Base-by-base conservation (phyloP, 139 green algal genomes). In the Gonium pectorale region DNA sequence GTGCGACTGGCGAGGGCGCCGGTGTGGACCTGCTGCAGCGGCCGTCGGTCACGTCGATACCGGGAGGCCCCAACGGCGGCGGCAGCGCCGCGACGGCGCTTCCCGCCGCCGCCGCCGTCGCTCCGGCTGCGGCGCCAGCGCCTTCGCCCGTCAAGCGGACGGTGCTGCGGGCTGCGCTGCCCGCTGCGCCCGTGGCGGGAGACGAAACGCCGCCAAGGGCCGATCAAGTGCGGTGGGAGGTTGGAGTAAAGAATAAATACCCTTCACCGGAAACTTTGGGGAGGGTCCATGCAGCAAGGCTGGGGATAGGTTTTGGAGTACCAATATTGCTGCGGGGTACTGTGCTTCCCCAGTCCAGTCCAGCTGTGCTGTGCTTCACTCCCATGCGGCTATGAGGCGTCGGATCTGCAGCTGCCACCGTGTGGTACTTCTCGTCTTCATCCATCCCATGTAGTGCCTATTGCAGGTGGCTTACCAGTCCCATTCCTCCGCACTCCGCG, bases 91-190 rank as follows among this genome's bases (percentile, higher is more conserved):
- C 43, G 71, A 51, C 71, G 46, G 27, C 71, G 49, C 9, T 70
- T 52, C 33, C 5, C 35, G 41, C 44, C 33, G 56, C 60, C 41
- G 11, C 66, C 3, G 41, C 52, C 3, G 82, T 19, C 17, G 71
- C 33, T 2, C 40, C n/a, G 13, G 38, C 29, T 38, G 52, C 80
- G 33, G 84, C 24, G 54, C 67, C 67, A 35, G 40, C 19, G 59
- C 56, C 35, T 31, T 74, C 37, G 35, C 40, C 38, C 9, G 66
- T 8, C 49, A 72, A 78, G 68, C 59, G n/a, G 33, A 38, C 40
- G 52, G 71, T 88, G 70, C 41, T 70, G 87, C 62, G 69, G 41
- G 64, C 73, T 69, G 73, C 33, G n/a, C 70, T 87, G 52, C 74
- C 67, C 19, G 21, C 87, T 0, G 64, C 60, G 3, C 35, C 54